Percentiles rank a stretch among this genome's conserved stretches.
phyloP scores from a whole-genome alignment of 257 asterid genomes.

The Fraxinus americana region DNA sequence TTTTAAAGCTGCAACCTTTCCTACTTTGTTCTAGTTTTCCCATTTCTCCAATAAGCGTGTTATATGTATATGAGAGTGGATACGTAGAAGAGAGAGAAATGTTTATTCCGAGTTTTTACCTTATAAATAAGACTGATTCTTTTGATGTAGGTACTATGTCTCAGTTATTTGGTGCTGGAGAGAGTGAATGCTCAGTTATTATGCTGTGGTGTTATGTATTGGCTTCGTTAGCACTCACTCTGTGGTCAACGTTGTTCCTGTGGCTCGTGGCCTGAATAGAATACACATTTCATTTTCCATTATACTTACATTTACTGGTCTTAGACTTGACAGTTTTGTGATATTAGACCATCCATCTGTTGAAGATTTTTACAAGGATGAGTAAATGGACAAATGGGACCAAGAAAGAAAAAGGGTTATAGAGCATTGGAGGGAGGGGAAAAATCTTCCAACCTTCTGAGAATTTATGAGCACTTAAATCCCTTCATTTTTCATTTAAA shows the following conservation, averaged over 20 bases:
- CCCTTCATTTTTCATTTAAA: neutral
- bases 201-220: constrained; percentile 69
- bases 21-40: neutral
- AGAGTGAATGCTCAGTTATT: constrained; percentile 83
- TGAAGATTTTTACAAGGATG: neutral
- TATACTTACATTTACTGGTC: neutral
- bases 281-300: neutral
- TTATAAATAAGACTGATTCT: neutral
- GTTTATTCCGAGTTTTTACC: neutral
- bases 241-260: constrained; percentile 73
- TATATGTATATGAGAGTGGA: neutral
- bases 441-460: neutral
- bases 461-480: neutral
- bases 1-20: neutral
- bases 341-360: neutral
- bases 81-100: neutral
- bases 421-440: neutral
- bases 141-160: constrained; percentile 25
- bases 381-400: neutral
- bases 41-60: neutral
- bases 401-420: neutral
- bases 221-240: constrained; percentile 72
- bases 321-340: neutral
- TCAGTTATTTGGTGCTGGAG: constrained; percentile 69
- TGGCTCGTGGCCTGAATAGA: constrained; percentile 55